phyloP scores from a whole-genome alignment of 2,329 filamentous ascomycete species.

The Ophiostoma sp. region DNA sequence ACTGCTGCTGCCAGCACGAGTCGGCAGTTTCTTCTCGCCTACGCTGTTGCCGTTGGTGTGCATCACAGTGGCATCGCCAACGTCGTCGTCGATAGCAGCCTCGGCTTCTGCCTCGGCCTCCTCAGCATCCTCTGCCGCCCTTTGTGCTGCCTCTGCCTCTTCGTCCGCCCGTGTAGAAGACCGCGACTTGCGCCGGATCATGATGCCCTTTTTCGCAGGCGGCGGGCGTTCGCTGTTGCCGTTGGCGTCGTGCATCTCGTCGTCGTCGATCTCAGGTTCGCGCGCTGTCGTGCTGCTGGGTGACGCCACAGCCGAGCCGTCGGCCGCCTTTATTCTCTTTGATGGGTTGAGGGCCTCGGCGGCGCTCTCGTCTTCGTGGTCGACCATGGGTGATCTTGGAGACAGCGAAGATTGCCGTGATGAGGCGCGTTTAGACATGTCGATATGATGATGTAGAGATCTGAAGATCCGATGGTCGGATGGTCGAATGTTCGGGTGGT shows the following conservation, averaged over 20 bases:
- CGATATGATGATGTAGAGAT: background rate
- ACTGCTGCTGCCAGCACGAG: background rate
- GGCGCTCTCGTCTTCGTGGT: slow-evolving; percentile 43
- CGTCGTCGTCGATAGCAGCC: slow-evolving; percentile 11
- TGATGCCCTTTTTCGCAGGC: background rate
- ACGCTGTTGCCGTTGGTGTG: slow-evolving; percentile 8
- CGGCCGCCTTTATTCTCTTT: slow-evolving; percentile 45
- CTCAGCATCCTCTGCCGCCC: background rate
- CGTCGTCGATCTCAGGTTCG: slow-evolving; percentile 19
- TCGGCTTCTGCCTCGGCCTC: slow-evolving; percentile 26
- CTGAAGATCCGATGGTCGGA: background rate
- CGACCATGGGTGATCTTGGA: slow-evolving; percentile 43
- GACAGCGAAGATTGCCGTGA: slow-evolving; percentile 44
- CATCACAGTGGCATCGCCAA: slow-evolving; percentile 17
- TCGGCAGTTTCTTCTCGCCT: slow-evolving; percentile 22
- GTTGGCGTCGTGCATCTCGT: slow-evolving; percentile 17
- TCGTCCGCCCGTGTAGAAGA: slow-evolving; percentile 5
- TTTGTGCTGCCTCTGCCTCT: slow-evolving; percentile 4
- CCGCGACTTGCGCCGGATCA: slow-evolving; percentile 17
- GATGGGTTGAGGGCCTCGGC: slow-evolving; percentile 39
- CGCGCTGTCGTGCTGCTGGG: slow-evolving; percentile 34
- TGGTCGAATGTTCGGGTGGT: background rate
- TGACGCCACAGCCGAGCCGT: slow-evolving; percentile 43
- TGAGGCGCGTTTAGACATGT: slow-evolving; percentile 28
- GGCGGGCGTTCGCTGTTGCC: background rate